phyloP scores from a whole-genome alignment of 129 eudicot species.

The Solidago caesia region DNA sequence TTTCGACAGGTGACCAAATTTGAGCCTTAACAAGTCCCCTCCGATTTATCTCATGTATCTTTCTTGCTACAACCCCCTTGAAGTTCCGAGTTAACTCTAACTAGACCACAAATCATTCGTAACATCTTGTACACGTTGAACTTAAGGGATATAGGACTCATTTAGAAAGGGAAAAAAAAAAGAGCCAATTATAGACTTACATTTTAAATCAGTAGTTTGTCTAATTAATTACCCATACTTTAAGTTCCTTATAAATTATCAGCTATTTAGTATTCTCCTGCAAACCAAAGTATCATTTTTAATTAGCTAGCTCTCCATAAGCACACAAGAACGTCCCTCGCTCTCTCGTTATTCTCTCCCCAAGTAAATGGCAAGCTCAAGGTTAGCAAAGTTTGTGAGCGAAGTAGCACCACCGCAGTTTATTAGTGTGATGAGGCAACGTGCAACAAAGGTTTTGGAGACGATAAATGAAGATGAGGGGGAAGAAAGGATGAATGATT shows the following conservation, averaged over 20 bases:
- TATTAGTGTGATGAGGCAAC: conserved; percentile 28
- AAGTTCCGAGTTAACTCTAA: background rate
- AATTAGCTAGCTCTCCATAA: background rate
- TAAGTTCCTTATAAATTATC: conserved; percentile 9
- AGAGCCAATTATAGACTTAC: background rate
- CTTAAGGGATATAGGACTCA: background rate
- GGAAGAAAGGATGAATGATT: conserved; percentile 17
- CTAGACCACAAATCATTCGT: conserved; percentile 8
- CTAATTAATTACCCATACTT: background rate
- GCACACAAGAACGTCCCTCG: background rate
- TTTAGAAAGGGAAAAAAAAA: background rate
- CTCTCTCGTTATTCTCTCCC: background rate
- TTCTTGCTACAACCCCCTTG: background rate
- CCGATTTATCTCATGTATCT: background rate
- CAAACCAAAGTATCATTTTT: background rate
- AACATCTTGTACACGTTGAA: background rate
- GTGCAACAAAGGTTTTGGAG: conserved; percentile 30
- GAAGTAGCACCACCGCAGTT: conserved; percentile 44
- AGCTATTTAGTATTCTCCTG: background rate
- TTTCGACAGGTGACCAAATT: conserved; percentile 5
- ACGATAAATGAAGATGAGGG: conserved; percentile 43
- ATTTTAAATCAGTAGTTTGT: background rate
- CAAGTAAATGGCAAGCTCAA: conserved; percentile 4
- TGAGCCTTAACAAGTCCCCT: conserved; percentile 2
- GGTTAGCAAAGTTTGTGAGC: conserved; percentile 3